Evolutionary conservation across 2,329 filamentous ascomycete species (phyloP), one percentile per base, ranked within the genome.

Genomic region (Rhinocladiella mackenziei): DNA sequence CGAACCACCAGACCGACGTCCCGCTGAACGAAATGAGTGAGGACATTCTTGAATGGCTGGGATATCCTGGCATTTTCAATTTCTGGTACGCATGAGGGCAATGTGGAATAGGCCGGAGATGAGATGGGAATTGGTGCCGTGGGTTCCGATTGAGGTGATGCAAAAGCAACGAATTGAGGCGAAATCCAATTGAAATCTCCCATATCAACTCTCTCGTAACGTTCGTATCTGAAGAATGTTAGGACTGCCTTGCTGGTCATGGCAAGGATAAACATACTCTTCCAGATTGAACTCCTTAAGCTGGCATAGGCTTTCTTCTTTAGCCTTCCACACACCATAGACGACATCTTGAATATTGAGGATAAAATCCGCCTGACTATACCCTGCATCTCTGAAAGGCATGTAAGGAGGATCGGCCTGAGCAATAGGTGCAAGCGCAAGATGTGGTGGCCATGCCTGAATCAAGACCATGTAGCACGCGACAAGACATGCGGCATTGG

Each of bases 151-250:
- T 97, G 89, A 8, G 92, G 92, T 14, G 91, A 97, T 32, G 92
- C 92, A 64, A 98, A 97, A 15, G 92, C 92, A 39, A 98, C 78
- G 70, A 98, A 98, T 61, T 89, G 75, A 6, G 91, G 89, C 4
- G 89, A 94, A 47, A 98, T 79, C 92, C 92, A 98, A 78, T 98
- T 98, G 83, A 98, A 98, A 70, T 98, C 92, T 53, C 92, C 92
- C 74, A 96, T 89, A 64, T 98, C 92, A 14, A 98, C 92, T 46
- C 92, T 80, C 71, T 98, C 92, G 59, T 80, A 98, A 63, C 80
- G 84, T 70, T 98, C 92, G 64, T 98, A 98, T 50, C 77, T 81
- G 46, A 33, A 20, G 28, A 42, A 13, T 31, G 32, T 31, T 38
- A 36, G 22, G 26, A 26, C 8, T 7, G 2, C 20, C 7, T 6